Conservation (phyloP, 169 alveolate genomes). For the Babesia bigemina region DNA sequence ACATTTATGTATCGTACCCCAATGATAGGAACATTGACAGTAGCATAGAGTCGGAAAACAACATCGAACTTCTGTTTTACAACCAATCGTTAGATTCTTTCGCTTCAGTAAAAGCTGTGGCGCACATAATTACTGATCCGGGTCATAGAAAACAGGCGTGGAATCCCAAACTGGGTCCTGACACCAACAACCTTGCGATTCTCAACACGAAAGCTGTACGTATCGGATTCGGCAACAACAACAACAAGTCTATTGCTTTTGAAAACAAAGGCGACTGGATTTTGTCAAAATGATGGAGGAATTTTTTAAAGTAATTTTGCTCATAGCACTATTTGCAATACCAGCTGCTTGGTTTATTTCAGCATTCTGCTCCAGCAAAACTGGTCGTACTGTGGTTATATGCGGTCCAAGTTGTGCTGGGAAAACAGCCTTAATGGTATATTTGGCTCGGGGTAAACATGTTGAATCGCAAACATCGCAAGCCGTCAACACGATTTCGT, state of each 20-base stretch:
- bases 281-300: slow-evolving; percentile 10
- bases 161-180: slow-evolving; percentile 25
- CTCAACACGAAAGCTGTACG: slow-evolving; percentile 7
- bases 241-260: not conserved
- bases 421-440: slow-evolving; percentile 14
- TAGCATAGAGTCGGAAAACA: not conserved
- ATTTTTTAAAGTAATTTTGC: not conserved
- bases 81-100: slow-evolving; percentile 30
- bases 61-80: slow-evolving; percentile 7
- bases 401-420: slow-evolving; percentile 39
- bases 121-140: not conserved
- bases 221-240: slow-evolving; percentile 17
- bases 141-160: slow-evolving; percentile 7
- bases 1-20: slow-evolving; percentile 17
- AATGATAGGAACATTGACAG: not conserved
- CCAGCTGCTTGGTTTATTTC: slow-evolving; percentile 4
- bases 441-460: slow-evolving; percentile 13
- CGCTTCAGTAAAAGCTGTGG: not conserved
- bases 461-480: slow-evolving; percentile 43
- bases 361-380: not conserved
- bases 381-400: not conserved
- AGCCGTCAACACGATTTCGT: slow-evolving; percentile 3
- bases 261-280: slow-evolving; percentile 35
- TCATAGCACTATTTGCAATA: not conserved
- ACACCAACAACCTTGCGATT: slow-evolving; percentile 8